Evolutionary conservation across 208 protist genomes (phyloP).

Genomic region (Kentomonas sorsogonicus): DNA sequence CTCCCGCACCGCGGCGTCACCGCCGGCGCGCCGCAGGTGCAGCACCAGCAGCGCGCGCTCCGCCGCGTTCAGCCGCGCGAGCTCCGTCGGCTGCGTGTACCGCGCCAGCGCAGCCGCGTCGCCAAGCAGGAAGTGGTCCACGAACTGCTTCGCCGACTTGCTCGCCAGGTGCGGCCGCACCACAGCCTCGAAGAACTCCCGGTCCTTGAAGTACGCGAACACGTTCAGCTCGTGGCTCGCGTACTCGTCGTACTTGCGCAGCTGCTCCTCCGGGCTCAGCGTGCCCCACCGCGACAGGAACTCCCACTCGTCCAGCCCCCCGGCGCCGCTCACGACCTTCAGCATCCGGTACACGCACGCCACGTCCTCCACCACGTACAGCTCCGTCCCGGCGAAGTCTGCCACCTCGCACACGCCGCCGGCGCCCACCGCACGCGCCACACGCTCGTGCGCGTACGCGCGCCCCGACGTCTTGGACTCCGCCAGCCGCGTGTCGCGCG

Average conservation of each 20-base stretch:
- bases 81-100: conserved; percentile 2
- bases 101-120: background rate
- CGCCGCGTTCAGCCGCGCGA: too few relatives aligned
- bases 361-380: conserved; percentile 11
- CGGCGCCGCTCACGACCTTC: background rate
- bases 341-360: background rate
- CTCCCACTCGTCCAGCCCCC: conserved; percentile 4
- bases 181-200: conserved; percentile 17
- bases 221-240: conserved; percentile 18
- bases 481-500: background rate
- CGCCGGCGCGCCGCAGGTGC: background rate
- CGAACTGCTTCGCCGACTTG: conserved; percentile 13
- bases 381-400: background rate
- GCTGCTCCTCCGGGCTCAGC: conserved; percentile 10
- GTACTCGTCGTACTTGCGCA: conserved; percentile 16
- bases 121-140: conserved; percentile 17
- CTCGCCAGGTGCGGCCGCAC: conserved; percentile 10
- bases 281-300: conserved; percentile 11
- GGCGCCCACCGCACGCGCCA: background rate
- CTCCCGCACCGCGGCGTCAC: conserved; percentile 3
- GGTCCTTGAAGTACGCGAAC: conserved; percentile 20
- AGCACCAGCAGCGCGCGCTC: conserved; percentile 15
- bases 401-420: background rate
- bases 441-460: conserved; percentile 10
- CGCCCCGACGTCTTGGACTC: conserved; percentile 1